Evolutionary conservation across 495 filamentous ascomycete genomes (phyloP).

Genomic region (Polyplosphaeria fusca): DNA sequence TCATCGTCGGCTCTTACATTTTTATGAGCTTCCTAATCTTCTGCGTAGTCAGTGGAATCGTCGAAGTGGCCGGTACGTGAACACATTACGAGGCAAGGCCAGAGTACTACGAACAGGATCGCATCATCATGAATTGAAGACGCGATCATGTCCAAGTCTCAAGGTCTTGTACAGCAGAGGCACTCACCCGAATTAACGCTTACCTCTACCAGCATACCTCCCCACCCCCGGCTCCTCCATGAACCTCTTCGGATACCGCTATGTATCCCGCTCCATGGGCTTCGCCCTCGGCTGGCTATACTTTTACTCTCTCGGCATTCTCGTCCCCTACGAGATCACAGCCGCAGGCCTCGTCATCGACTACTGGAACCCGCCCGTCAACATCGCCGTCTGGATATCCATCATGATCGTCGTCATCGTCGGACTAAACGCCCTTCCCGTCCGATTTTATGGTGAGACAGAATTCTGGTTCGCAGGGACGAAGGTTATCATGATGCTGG

Average conservation of each 20-base stretch:
- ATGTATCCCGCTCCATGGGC: conserved; percentile 50
- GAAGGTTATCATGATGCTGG: conserved; percentile 63
- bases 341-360: conserved; percentile 46
- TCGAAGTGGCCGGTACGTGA: conserved; percentile 43
- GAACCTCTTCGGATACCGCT: conserved; percentile 47
- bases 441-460: conserved; percentile 54
- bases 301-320: conserved; percentile 41
- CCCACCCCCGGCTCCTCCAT: conserved; percentile 43
- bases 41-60: conserved; percentile 38
- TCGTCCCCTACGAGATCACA: conserved; percentile 41
- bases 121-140: too few relatives aligned
- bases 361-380: conserved; percentile 56
- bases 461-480: conserved; percentile 58
- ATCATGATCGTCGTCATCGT: conserved; percentile 45
- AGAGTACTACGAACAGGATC: too few relatives aligned
- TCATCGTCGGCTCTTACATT: conserved; percentile 50
- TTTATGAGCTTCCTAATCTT: conserved; percentile 39
- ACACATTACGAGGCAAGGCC: too few relatives aligned
- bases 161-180: too few relatives aligned
- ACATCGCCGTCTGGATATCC: conserved; percentile 59
- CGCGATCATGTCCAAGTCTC: too few relatives aligned
- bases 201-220: too few relatives aligned
- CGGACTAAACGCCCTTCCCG: conserved; percentile 35
- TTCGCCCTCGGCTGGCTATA: conserved; percentile 48
- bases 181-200: too few relatives aligned